Evolutionary conservation across 1,284 basidiomycete species (phyloP), one percentile per base, ranked within the genome.

Genomic region (Apiotrichum gamsii): DNA sequence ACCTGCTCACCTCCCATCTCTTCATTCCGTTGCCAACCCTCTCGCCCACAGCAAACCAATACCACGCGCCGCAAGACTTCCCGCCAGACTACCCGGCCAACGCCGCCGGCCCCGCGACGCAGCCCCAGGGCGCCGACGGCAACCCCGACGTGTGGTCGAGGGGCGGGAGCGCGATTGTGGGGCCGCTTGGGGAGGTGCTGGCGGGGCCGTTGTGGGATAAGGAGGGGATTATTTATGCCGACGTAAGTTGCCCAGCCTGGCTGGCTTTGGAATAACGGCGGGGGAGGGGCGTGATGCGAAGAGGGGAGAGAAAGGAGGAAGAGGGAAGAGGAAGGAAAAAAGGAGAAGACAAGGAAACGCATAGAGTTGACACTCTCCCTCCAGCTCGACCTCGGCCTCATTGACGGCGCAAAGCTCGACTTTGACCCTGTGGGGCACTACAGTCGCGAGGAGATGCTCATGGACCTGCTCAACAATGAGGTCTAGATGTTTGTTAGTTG

Each of bases 391-490:
- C 60, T 83, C 49, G 76, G 80, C 49, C 78, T 82, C 48, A 71
- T 81, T 41, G 53, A 79, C 4, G 74, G 83, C 39, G 83, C 82
- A 23, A 84, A 84, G 67, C 82, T 84, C 58, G 84, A 87, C 63
- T 69, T 87, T 47, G 85, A 86, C 62, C 75, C 78, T 3, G 76
- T 78, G 0, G 85, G 84, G 15, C 82, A 85, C 67, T 85, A 86
- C 65, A 76, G 81, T 1, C 65, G 84, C 49, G 75, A 78, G 31
- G 82, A 84, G 34, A 52, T 73, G 19, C 49, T 74, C 29, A 46
- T 54, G 37, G 52, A 39, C 8, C 40, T 54, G 28, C 44, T 54
- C 13, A 39, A 43, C 16, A 20, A n/a, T n/a, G n/a, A n/a, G n/a
- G n/a, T n/a, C n/a, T n/a, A n/a, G n/a, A n/a, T n/a, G n/a, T n/a